Evolutionary conservation across 2,329 filamentous ascomycete genomes (phyloP).

Genomic region (Dothideomycetes sp.): DNA sequence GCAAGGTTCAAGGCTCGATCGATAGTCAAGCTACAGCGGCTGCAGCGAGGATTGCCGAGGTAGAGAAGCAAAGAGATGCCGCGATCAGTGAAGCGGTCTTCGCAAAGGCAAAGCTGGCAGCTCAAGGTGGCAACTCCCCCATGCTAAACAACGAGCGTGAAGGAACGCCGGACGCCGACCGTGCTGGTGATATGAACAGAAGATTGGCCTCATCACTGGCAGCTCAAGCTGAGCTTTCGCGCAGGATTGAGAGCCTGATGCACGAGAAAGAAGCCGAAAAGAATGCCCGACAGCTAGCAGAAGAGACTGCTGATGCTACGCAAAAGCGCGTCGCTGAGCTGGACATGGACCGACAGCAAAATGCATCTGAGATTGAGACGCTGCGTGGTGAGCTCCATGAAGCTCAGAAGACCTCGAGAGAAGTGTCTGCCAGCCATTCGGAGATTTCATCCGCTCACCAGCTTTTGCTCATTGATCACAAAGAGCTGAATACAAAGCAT

Average conservation of each 20-base stretch:
- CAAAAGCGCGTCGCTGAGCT: constrained; percentile 76
- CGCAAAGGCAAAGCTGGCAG: constrained; percentile 83
- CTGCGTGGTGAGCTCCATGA: constrained; percentile 78
- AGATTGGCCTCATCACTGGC: constrained; percentile 75
- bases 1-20: constrained; percentile 80
- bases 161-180: constrained; percentile 52
- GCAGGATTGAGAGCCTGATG: constrained; percentile 57
- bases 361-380: constrained; percentile 72
- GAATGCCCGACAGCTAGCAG: constrained; percentile 69
- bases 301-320: constrained; percentile 74
- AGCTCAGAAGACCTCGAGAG: constrained; percentile 63
- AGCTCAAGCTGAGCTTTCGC: constrained; percentile 68
- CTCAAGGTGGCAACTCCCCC: constrained; percentile 50
- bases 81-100: constrained; percentile 94
- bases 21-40: constrained; percentile 79
- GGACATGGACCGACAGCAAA: constrained; percentile 73
- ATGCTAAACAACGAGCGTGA: constrained; percentile 37
- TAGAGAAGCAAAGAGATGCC: constrained; percentile 86
- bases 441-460: constrained; percentile 67
- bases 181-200: constrained; percentile 63
- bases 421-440: constrained; percentile 66
- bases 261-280: constrained; percentile 71
- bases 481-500: constrained; percentile 59
- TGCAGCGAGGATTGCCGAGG: constrained; percentile 81
- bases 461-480: constrained; percentile 75